Percentiles rank a stretch among this genome's conserved stretches.
Evolutionary conservation across 179 eudicot species (phyloP).

Genomic region (Amaranthus tricolor): DNA sequence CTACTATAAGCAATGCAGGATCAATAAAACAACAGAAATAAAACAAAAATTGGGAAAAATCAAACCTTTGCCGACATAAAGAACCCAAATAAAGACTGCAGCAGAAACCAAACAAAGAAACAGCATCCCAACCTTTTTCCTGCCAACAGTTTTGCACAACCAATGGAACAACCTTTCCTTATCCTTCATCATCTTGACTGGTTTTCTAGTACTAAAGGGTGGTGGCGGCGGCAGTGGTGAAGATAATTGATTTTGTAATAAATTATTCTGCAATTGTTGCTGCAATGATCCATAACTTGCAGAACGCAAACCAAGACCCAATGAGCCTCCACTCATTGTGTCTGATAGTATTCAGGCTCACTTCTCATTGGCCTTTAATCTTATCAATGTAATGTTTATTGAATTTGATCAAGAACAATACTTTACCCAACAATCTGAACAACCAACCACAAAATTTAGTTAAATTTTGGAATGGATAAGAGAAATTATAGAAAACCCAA

Average conservation of each 20-base stretch:
- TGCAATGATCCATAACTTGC: conserved; percentile 90
- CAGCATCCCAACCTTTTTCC: conserved; percentile 93
- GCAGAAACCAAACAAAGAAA: conserved; percentile 72
- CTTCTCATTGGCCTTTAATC: conserved; percentile 50
- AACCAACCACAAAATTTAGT: neutral
- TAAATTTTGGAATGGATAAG: too few relatives aligned
- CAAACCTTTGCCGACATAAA: conserved; percentile 89
- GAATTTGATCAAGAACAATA: neutral
- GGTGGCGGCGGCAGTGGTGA: conserved; percentile 46
- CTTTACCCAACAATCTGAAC: neutral
- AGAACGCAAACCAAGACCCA: conserved; percentile 89
- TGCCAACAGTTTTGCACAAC: conserved; percentile 66
- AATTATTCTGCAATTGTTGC: conserved; percentile 50
- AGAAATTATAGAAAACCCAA: too few relatives aligned
- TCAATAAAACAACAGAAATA: conserved; percentile 1
- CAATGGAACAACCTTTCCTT: conserved; percentile 70
- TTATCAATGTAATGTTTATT: conserved; percentile 10
- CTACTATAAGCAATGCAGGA: conserved; percentile 27
- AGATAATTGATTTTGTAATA: conserved; percentile 39
- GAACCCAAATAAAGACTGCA: conserved; percentile 73
- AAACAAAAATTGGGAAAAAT: conserved; percentile 13
- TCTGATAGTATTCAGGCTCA: conserved; percentile 26
- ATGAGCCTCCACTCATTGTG: conserved; percentile 86
- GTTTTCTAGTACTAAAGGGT: conserved; percentile 37
- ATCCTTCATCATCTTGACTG: conserved; percentile 73